These are phyloP conservation scores for Hortaea werneckii DNA, from an alignment of 2,329 filamentous ascomycete genomes.

Conservation along the genomic window DNA sequence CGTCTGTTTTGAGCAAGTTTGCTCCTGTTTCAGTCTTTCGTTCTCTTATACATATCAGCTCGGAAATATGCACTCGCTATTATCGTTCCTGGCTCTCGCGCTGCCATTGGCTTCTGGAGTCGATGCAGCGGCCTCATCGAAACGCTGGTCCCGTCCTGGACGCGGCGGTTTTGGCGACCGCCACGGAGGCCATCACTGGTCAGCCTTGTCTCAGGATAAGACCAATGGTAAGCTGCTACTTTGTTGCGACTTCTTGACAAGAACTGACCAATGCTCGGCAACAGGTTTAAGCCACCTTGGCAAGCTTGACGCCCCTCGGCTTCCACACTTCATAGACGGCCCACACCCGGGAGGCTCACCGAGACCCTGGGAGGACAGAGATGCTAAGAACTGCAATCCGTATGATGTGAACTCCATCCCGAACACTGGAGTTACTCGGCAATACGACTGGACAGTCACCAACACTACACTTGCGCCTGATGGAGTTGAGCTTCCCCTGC, in stretches of 20 bases:
- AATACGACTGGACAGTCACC: constrained; percentile 20
- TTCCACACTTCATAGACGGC: constrained; percentile 13
- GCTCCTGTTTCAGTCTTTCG: not conserved
- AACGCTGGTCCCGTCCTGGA: too few relatives aligned
- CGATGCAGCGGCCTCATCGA: not conserved
- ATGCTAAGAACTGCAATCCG: constrained; percentile 20
- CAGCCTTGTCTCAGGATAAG: not conserved
- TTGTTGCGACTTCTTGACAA: not conserved
- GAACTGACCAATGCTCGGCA: constrained; percentile 1
- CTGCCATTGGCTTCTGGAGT: constrained; percentile 1
- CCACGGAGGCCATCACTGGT: not conserved
- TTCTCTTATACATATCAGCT: not conserved
- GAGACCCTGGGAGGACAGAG: constrained; percentile 21
- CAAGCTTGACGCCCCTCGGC: constrained; percentile 5
- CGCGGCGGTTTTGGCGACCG: too few relatives aligned
- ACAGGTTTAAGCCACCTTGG: constrained; percentile 11
- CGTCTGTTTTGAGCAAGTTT: not conserved
- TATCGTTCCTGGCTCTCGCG: constrained; percentile 1
- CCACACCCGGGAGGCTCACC: constrained; percentile 9
- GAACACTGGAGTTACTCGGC: constrained; percentile 21
- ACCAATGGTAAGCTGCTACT: constrained; percentile 1
- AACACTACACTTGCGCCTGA: constrained; percentile 19
- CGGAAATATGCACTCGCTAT: constrained; percentile 1
- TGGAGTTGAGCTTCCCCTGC: constrained; percentile 18
- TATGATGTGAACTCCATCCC: constrained; percentile 19